Evolutionary conservation across 352 stramenopile genomes (phyloP).

Genomic region (Phytopythium vexans): DNA sequence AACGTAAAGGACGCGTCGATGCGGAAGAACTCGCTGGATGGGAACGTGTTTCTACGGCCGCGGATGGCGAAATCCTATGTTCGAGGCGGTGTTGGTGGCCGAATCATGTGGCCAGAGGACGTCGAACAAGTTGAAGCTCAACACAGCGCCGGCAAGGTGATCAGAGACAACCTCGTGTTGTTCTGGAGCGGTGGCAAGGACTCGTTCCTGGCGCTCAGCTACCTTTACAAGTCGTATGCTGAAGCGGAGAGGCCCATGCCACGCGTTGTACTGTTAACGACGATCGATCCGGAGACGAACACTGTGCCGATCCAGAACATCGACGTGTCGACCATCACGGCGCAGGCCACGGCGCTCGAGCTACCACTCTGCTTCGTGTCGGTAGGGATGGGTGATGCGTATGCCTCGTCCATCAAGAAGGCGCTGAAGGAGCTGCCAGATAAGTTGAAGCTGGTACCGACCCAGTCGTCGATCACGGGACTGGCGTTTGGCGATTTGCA

Average conservation of each 20-base stretch:
- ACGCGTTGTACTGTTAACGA: slow-evolving; percentile 81
- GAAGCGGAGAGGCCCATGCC: slow-evolving; percentile 28
- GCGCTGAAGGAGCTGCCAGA: slow-evolving; percentile 31
- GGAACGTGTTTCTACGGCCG: too few relatives aligned
- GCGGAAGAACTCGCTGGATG: too few relatives aligned
- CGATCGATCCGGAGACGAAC: slow-evolving; percentile 72
- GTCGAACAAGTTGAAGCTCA: too few relatives aligned
- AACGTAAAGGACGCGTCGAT: too few relatives aligned
- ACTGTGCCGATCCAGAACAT: slow-evolving; percentile 86
- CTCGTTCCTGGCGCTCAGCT: slow-evolving; percentile 76
- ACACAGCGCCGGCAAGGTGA: too few relatives aligned
- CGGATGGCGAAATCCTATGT: too few relatives aligned
- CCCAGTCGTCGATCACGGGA: slow-evolving; percentile 21
- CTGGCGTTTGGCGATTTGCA: slow-evolving; percentile 90
- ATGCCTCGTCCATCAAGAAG: slow-evolving; percentile 21
- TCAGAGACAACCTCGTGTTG: too few relatives aligned
- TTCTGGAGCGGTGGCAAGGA: slow-evolving; percentile 91
- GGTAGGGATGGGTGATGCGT: slow-evolving; percentile 35
- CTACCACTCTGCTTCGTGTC: slow-evolving; percentile 77
- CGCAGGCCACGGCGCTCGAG: slow-evolving; percentile 69
- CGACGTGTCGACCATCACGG: slow-evolving; percentile 56
- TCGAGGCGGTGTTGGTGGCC: too few relatives aligned
- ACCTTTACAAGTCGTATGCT: slow-evolving; percentile 33
- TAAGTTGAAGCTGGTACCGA: too few relatives aligned
- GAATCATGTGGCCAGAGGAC: too few relatives aligned